Percentiles rank a stretch among this genome's conserved stretches.
Evolutionary conservation across 257 asterid species (phyloP).

Genomic region (Vinca minor): DNA sequence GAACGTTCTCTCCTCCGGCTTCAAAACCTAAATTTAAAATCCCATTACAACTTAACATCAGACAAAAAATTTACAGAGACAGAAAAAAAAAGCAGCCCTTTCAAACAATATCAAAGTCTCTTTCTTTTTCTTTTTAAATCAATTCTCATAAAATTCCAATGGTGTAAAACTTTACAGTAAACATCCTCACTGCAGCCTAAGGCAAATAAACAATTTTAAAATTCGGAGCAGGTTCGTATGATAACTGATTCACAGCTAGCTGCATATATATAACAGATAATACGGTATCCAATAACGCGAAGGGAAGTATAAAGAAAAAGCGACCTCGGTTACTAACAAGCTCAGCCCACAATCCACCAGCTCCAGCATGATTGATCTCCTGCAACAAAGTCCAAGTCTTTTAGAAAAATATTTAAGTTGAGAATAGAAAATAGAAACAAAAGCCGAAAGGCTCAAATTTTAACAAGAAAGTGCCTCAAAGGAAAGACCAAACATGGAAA

Average conservation of each 20-base stretch:
- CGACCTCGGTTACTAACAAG: slow-evolving; percentile 86
- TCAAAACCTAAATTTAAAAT: slow-evolving; percentile 62
- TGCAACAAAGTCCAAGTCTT: slow-evolving; percentile 20
- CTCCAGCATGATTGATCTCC: slow-evolving; percentile 99
- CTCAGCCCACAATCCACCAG: slow-evolving; percentile 99
- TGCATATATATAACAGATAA: neutral
- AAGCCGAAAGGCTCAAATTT: neutral
- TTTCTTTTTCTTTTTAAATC: too few relatives aligned
- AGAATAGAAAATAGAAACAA: neutral
- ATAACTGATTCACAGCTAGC: neutral
- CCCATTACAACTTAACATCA: slow-evolving; percentile 4
- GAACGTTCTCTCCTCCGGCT: slow-evolving; percentile 80
- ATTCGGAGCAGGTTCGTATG: neutral
- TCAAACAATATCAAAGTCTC: neutral
- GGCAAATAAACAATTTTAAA: neutral
- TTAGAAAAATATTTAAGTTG: too few relatives aligned
- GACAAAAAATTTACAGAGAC: neutral
- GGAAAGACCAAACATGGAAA: slow-evolving; percentile 61
- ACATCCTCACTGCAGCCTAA: neutral
- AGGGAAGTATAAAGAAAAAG: slow-evolving; percentile 14
- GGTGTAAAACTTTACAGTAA: too few relatives aligned
- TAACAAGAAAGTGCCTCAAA: slow-evolving; percentile 45
- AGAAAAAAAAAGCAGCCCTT: neutral
- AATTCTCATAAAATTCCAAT: too few relatives aligned
- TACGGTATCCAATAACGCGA: neutral